A percentile compares a stretch with the other conserved stretches of the same genome.
Evolutionary conservation across 176 grass and related monocot genomes (phyloP).

Genomic region (Phoenix roebelenii): DNA sequence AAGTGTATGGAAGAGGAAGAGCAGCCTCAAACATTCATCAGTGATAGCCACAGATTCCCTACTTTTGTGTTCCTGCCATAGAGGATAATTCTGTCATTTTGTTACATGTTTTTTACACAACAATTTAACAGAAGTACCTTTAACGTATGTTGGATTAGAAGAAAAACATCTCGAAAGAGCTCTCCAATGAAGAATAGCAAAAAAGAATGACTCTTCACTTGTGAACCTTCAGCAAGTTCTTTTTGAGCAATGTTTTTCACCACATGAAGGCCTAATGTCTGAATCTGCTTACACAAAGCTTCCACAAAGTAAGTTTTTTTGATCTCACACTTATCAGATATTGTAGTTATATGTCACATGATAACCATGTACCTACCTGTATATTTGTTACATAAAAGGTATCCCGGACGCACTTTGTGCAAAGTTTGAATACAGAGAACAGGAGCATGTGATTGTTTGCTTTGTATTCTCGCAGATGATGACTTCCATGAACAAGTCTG

Average conservation of each 20-base stretch:
- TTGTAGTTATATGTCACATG: background rate
- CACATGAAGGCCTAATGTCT: constrained; percentile 63
- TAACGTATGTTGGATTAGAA: constrained; percentile 46
- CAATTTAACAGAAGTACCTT: constrained; percentile 50
- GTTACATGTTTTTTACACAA: background rate
- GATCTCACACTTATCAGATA: constrained; percentile 6
- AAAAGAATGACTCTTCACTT: constrained; percentile 36
- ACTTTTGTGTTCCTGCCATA: constrained; percentile 61
- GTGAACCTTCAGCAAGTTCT: constrained; percentile 58
- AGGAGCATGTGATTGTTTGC: constrained; percentile 25
- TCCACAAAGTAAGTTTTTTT: constrained; percentile 18
- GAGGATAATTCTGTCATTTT: constrained; percentile 19
- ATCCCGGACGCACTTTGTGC: constrained; percentile 45
- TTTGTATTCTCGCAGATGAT: constrained; percentile 32
- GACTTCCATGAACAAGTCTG: constrained; percentile 53
- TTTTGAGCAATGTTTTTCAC: constrained; percentile 76
- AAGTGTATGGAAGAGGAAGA: constrained; percentile 72
- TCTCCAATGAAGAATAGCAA: constrained; percentile 51
- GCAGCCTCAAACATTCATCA: constrained; percentile 74
- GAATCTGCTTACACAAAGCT: constrained; percentile 43
- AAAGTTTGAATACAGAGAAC: constrained; percentile 46
- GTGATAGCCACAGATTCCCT: constrained; percentile 55
- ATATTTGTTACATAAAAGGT: constrained; percentile 41
- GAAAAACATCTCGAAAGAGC: constrained; percentile 63
- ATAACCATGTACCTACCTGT: constrained; percentile 39